Percentiles rank a stretch among this genome's conserved stretches.
phyloP scores from a whole-genome alignment of 352 stramenopile species.

The Phytopythium cucurbitacearum region DNA sequence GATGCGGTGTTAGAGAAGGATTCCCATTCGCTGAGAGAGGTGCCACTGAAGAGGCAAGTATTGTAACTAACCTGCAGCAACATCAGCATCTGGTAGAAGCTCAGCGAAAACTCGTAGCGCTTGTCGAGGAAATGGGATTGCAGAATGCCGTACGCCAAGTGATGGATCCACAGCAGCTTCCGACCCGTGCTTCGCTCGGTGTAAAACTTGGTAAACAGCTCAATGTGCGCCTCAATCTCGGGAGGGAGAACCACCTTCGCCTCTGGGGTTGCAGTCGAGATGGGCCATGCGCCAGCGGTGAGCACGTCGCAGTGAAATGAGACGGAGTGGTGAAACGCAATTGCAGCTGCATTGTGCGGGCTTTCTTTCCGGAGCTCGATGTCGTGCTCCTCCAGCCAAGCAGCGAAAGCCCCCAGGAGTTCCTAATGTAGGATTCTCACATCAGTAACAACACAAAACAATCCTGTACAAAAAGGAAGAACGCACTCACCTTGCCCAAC shows the following conservation, averaged over 20 bases:
- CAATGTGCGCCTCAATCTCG: slow-evolving; percentile 49
- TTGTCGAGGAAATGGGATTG: slow-evolving; percentile 68
- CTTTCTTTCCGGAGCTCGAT: slow-evolving; percentile 32
- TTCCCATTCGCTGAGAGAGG: not conserved
- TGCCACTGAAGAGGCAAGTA: not conserved
- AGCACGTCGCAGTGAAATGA: slow-evolving; percentile 77
- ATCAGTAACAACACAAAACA: not conserved
- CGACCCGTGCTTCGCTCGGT: slow-evolving; percentile 65
- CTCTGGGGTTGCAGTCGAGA: slow-evolving; percentile 56
- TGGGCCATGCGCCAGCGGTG: slow-evolving; percentile 80
- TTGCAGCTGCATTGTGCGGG: slow-evolving; percentile 28
- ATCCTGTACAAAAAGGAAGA: not conserved
- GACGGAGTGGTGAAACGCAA: slow-evolving; percentile 54
- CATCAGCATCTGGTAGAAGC: slow-evolving; percentile 84
- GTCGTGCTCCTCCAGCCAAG: slow-evolving; percentile 71
- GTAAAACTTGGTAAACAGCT: slow-evolving; percentile 83
- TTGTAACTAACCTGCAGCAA: slow-evolving; percentile 45
- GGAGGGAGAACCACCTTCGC: slow-evolving; percentile 52
- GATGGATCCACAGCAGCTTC: slow-evolving; percentile 78
- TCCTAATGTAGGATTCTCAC: slow-evolving; percentile 32
- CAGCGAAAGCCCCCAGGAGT: slow-evolving; percentile 52
- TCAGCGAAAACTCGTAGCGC: slow-evolving; percentile 76
- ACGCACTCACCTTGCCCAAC: slow-evolving; percentile 58
- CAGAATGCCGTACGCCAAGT: slow-evolving; percentile 70
- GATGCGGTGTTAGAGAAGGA: not conserved